Base-by-base conservation (phyloP, 345 rosid species). In the Fremontodendron californicum region DNA sequence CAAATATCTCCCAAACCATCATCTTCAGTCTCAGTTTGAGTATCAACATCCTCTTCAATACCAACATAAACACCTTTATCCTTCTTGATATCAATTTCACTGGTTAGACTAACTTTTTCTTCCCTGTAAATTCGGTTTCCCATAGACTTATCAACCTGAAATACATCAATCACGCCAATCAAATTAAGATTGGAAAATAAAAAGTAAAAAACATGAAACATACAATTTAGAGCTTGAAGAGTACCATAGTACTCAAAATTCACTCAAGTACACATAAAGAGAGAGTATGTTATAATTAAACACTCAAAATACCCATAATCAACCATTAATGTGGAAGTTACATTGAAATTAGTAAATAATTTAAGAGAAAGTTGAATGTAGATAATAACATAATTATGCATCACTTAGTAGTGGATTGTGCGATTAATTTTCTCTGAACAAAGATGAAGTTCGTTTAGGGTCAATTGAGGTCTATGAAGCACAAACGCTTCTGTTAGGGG, bases 1-100 rank as follows among this genome's bases (percentile, higher is more conserved):
- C 98, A 94, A 71, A 94, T 90, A 87, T 91, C 87, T 73, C 93
- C 92, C 75, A 93, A 84, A 70, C 92, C 97, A 63, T 89, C 96
- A 80, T 93, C 94, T 79, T 73, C 84, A 51, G 48, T 66, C 78
- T 79, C 85, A 16, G 78, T 63, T 68, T 75, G 82, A 77, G 61
- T 31, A 80, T 80, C 79, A 48, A 48, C 63, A 40, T 81, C 85
- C 10, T 73, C 60, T 64, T 75, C 60, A 43, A 62, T 66, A 73
- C 49, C 76, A 73, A 73, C 25, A 55, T 39, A 73, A 55, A 55
- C 33, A 55, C 98, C 98, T 82, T 84, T 87, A 69, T 85, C 93
- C 71, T 79, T 85, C 77, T 77, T 67, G 18, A 68, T 45, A 64
- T 70, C 85, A 75, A 46, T 61, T 72, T 81, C 85, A 71, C 71